Percentiles rank a stretch among this genome's conserved stretches.
These are phyloP conservation scores for Salix dunnii DNA, from an alignment of 345 rosid species.

Conservation along the genomic window DNA sequence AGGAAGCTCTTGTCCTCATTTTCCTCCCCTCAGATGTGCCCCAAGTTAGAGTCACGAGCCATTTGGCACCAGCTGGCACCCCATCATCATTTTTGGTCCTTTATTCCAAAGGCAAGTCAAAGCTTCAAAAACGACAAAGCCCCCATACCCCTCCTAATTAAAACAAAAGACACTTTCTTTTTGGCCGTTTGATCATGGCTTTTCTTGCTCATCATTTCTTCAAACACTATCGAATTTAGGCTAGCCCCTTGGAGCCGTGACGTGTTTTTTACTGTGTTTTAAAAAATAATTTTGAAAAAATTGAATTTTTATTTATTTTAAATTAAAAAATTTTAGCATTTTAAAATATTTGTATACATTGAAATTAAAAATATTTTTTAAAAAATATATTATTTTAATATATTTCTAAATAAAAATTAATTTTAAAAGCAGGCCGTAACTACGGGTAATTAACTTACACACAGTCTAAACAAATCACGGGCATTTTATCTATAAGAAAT, in stretches of 20 bases:
- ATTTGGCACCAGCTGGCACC: conserved; percentile 8
- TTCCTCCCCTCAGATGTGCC: no score
- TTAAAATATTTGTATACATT: no score
- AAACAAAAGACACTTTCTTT: background rate
- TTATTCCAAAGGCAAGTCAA: background rate
- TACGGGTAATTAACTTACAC: no score
- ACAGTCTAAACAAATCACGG: background rate
- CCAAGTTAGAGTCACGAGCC: background rate
- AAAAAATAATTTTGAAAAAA: no score
- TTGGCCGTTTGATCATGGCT: background rate
- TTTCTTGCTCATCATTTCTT: background rate
- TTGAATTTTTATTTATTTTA: no score
- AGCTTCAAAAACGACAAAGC: background rate
- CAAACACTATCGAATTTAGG: background rate
- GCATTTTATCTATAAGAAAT: background rate
- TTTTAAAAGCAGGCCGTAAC: no score
- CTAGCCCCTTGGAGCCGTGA: background rate
- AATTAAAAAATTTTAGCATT: no score
- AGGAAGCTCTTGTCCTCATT: no score
- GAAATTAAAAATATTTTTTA: no score
- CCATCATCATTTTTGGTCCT: background rate
- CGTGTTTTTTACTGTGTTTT: no score
- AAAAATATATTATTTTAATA: no score
- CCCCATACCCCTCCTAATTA: background rate
- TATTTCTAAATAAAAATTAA: no score